Evolutionary conservation across 169 alveolate species (phyloP), one percentile per base, ranked within the genome.

Genomic region (Babesia ovata): DNA sequence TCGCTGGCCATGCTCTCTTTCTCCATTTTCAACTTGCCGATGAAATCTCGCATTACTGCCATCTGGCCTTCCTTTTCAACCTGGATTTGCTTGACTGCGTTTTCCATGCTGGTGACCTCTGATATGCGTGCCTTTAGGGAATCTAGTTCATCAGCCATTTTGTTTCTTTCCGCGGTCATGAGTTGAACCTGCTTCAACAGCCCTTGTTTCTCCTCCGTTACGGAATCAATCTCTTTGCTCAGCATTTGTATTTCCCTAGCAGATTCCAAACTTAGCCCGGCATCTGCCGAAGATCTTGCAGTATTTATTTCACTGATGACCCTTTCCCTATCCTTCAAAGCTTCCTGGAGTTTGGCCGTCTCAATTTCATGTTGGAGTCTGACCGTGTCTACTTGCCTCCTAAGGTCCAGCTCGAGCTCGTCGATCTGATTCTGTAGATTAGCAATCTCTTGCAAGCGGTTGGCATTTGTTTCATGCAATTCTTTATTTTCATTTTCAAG

Each of bases 11-110:
- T 19, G 21, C 39, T 12, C 29, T 66, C 50, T 22, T 76, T 76
- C 48, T 65, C 69, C 54, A 52, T 28, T 44, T 63, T 71, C 49
- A 63, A 72, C 70, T 65, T 63, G 21, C 65, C 70, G 11, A 76
- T 61, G 48, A 78, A 65, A 24, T 54, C 57, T 22, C 67, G 78
- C 70, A 76, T 61, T 2, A 65, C 72, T 3, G 44, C 48, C 28
- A 65, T 42, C 19, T 76, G 52, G 22, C 52, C 65, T 26, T 76
- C 86, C n/a, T 59, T 46, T 19, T 76, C 75, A 28, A 28, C 22
- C 45, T 65, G 58, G 65, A 65, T 49, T 7, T 56, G 42, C 10
- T 63, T 56, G 14, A 71, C 21, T 11, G 61, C 10, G 16, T 65
- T 54, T 45, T 65, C 66, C 24, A 57, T 17, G 9, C 12, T 16